Evolutionary conservation across 495 filamentous ascomycete genomes (phyloP), one percentile per base, ranked within the genome.

Genomic region (Darksidea phi): DNA sequence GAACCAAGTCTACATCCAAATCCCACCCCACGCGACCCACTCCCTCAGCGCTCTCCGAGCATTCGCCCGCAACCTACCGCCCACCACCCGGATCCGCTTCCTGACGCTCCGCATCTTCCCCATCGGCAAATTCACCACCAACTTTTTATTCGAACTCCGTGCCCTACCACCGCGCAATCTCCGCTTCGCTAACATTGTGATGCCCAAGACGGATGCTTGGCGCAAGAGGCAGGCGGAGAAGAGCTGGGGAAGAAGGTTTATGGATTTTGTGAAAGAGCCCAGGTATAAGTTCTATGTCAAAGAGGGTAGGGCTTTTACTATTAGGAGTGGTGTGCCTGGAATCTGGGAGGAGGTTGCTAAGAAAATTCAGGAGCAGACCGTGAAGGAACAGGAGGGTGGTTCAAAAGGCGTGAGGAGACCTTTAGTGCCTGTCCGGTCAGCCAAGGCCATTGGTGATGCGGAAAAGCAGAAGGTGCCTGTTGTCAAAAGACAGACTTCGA

Each of bases 271-370:
- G 23, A 34, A 18, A 3, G 63, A 66, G 45, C 63, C 63, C 10
- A 25, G 63, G 17, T 60, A 3, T 1, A 60, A 60, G 50, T 66
- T 60, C 38, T 61, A 66, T 57, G 63, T 66, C 12, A 60, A 60
- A 36, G 56, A 60, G 43, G 63, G 63, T 8, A 28, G 23, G 43
- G 15, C 21, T 2, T 66, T 61, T 52, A 61, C 57, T 20, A 37
- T 54, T 13, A 49, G 23, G 24, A 64, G 47, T 10, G 36, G 43
- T 15, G 57, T 61, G 43, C 50, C 49, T 15, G 63, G 57, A 0
- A 57, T 66, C 8, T 66, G 63, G 63, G 63, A 66, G 45, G 34
- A 47, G 41, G 50, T 66, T 11, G 62, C 62, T 0, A 32, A 21
- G 49, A 17, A 10, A 2, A 56, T 59, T 11, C 3, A 54, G 36